Evolutionary conservation across 1,139 yeast genomes (phyloP).

Genomic region (Suhomyces yuchorum): DNA sequence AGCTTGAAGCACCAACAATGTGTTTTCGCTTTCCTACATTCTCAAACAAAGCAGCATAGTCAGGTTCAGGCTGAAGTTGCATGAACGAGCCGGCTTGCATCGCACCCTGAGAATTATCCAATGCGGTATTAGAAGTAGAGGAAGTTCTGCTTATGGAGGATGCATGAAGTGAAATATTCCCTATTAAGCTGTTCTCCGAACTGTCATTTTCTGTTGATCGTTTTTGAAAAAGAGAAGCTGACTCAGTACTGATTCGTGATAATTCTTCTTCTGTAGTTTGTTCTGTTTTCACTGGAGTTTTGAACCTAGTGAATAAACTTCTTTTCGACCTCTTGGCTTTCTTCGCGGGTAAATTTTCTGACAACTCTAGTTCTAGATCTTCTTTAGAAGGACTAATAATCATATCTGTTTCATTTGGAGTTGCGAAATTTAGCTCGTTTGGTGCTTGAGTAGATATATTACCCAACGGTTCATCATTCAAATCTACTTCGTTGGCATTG

Average conservation of each 20-base stretch:
- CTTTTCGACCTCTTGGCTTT: conserved; percentile 38
- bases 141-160: conserved; percentile 30
- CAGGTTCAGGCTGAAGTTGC: conserved; percentile 32
- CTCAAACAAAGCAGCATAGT: conserved; percentile 49
- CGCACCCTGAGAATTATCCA: conserved; percentile 17
- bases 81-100: conserved; percentile 15
- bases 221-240: conserved; percentile 1
- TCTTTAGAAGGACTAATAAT: conserved; percentile 13
- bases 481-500: conserved; percentile 2
- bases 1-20: conserved; percentile 27
- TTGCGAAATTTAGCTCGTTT: neutral
- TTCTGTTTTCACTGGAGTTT: conserved; percentile 32
- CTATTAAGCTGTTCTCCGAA: conserved; percentile 17
- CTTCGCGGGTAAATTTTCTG: conserved; percentile 20
- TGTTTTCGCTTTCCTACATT: conserved; percentile 48
- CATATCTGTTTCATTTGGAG: conserved; percentile 9
- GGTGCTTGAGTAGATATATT: neutral
- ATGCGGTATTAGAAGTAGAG: conserved; percentile 20
- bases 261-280: conserved; percentile 14
- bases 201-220: conserved; percentile 17
- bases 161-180: conserved; percentile 18
- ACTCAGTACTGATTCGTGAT: conserved; percentile 9
- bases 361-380: conserved; percentile 7
- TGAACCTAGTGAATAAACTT: conserved; percentile 45
- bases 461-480: neutral